phyloP scores from a whole-genome alignment of 2,329 filamentous ascomycete genomes.

The Beauveria scarabaeidicola region DNA sequence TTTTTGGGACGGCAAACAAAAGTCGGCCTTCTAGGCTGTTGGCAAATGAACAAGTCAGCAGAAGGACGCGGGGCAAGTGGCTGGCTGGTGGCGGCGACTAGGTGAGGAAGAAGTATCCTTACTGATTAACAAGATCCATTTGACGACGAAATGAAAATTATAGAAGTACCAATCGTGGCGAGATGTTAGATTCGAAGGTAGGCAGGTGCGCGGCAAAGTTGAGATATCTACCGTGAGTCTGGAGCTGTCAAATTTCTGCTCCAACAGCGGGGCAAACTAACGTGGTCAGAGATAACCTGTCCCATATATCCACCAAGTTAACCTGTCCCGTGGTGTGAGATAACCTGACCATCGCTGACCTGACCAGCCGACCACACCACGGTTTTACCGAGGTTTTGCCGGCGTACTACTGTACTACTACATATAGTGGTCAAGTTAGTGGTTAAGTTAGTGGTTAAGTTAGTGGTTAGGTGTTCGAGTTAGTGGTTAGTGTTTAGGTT shows the following conservation, averaged over 20 bases:
- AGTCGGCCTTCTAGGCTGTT: constrained; percentile 10
- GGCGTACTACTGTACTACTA: no score
- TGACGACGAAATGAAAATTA: background rate
- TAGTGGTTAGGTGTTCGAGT: no score
- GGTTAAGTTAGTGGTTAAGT: no score
- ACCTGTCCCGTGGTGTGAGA: no score
- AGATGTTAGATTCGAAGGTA: background rate
- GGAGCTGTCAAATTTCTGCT: background rate
- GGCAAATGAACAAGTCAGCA: background rate
- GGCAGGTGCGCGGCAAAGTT: background rate
- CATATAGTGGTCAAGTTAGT: no score
- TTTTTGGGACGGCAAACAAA: constrained; percentile 67
- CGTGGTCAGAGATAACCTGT: no score
- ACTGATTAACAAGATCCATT: constrained; percentile 58
- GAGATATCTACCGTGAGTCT: background rate
- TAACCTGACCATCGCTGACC: no score
- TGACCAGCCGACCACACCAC: no score
- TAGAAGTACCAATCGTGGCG: background rate
- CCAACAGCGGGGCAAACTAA: constrained; percentile 7
- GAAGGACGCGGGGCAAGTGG: background rate
- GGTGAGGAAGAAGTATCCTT: constrained; percentile 21
- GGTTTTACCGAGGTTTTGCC: no score
- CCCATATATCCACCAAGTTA: no score
- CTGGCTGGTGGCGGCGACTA: background rate
- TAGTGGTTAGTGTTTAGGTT: no score